Conservation (phyloP, 257 asterid genomes). For the Linaria vulgaris region DNA sequence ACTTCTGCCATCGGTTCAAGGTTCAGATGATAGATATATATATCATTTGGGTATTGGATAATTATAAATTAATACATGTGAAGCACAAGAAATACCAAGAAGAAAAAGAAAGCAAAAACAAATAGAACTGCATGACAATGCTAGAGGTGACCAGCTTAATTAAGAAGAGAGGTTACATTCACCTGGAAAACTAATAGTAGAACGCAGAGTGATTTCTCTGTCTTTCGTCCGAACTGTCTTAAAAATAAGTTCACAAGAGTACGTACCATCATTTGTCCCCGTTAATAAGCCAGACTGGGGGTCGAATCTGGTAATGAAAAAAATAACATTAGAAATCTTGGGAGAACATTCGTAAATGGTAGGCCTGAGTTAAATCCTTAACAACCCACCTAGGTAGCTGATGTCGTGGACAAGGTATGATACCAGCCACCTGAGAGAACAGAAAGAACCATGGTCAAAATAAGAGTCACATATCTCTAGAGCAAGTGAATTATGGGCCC, state of each 20-base stretch:
- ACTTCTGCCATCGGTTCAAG: no score
- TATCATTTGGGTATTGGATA: no score
- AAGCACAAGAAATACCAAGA: no score
- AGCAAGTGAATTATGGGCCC: background rate
- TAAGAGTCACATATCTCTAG: background rate
- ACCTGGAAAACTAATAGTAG: slow-evolving; percentile 81
- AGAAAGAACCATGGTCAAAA: slow-evolving; percentile 10
- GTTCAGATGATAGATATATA: no score
- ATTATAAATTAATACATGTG: no score
- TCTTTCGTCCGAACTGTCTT: slow-evolving; percentile 65
- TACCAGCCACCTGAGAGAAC: slow-evolving; percentile 68
- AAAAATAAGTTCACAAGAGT: slow-evolving; percentile 80
- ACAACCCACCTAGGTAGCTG: slow-evolving; percentile 70
- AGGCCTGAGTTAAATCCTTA: background rate
- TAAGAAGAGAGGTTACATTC: slow-evolving; percentile 9
- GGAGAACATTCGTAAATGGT: background rate
- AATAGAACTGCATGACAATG: no score
- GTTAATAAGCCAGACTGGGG: slow-evolving; percentile 78
- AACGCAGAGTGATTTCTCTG: slow-evolving; percentile 83
- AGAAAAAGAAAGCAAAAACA: no score
- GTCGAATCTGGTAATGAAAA: slow-evolving; percentile 64
- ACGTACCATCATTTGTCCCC: slow-evolving; percentile 88
- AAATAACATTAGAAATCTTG: background rate
- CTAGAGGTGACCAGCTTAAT: no score
- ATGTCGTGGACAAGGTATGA: slow-evolving; percentile 85